Evolutionary conservation across 495 filamentous ascomycete genomes (phyloP).

Genomic region (Penicillium paxilli): DNA sequence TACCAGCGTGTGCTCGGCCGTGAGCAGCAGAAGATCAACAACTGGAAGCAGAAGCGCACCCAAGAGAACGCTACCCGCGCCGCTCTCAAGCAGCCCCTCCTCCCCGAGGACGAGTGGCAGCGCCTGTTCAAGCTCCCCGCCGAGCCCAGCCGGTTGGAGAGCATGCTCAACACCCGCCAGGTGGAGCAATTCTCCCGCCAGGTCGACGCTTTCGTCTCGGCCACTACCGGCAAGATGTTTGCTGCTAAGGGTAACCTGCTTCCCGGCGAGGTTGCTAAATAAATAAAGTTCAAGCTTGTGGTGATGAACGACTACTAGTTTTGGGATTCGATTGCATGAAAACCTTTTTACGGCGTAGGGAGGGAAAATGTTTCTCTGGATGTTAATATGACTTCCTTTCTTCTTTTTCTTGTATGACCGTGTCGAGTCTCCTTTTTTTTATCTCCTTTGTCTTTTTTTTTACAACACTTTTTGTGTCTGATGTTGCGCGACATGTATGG

Average conservation of each 20-base stretch:
- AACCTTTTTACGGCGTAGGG: conserved; percentile 52
- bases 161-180: conserved; percentile 88
- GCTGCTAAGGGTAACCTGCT: conserved; percentile 76
- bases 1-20: conserved; percentile 93
- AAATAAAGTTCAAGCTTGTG: conserved; percentile 23
- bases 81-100: conserved; percentile 80
- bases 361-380: conserved; percentile 50
- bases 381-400: conserved; percentile 48
- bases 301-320: conserved; percentile 31
- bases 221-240: conserved; percentile 95
- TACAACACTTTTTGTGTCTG: too few relatives aligned
- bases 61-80: conserved; percentile 84
- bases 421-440: conserved; percentile 24
- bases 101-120: conserved; percentile 98
- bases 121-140: conserved; percentile 94
- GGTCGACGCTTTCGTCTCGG: conserved; percentile 93
- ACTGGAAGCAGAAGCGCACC: conserved; percentile 95
- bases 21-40: conserved; percentile 93
- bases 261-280: conserved; percentile 49
- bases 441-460: too few relatives aligned
- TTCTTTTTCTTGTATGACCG: conserved; percentile 37
- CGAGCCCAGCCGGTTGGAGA: conserved; percentile 90
- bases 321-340: conserved; percentile 50
- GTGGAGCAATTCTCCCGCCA: conserved; percentile 98
- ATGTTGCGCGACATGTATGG: conserved; percentile 16